Base-by-base conservation (phyloP, 2,329 filamentous ascomycete genomes). In the Allantophomopsis lycopodina region DNA sequence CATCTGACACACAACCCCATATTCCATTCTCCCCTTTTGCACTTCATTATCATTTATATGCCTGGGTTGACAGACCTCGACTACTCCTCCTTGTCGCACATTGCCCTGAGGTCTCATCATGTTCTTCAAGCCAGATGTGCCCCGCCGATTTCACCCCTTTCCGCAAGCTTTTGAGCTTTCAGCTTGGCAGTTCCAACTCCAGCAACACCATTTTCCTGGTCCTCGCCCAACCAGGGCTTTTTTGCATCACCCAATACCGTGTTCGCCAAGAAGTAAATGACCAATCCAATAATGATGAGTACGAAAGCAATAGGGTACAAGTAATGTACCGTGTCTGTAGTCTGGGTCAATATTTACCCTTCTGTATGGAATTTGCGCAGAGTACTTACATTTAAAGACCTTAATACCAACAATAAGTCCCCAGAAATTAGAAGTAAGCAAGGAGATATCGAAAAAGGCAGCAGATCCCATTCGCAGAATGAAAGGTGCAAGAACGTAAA, bases 341-440 rank as follows among this genome's bases (percentile, higher is more conserved):
- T 28, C 23, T 28, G 23, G 10, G 23, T 28, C 23, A 28, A 28
- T 12, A 12, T 28, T 28, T 28, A 8, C 10, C 23, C 23, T 28
- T 28, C 7, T 8, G 23, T 28, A 28, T 28, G 10, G 23, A 8
- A 28, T 10, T 28, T 28, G 7, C 7, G 23, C 23, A 3, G 8
- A 10, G 11, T 28, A 28, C 23, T 28, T 28, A 28, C 23, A 74
- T 35, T 80, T 76, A 54, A 98, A 94, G 37, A 96, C 83, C 56
- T 79, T 73, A 49, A 93, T 76, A 37, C 91, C 91, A 50, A 98
- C 89, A 49, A 93, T 82, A 45, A 94, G 82, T 48, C 87, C 88
- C 91, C 91, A 98, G 65, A 96, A 96, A 63, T 94, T 95, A 51
- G 79, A 85, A 2, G 91, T 96, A 44, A 98, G 68, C 48, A 98